These are phyloP conservation scores for Pythium aristosporum DNA, from an alignment of 352 stramenopile genomes.

Conservation along the genomic window DNA sequence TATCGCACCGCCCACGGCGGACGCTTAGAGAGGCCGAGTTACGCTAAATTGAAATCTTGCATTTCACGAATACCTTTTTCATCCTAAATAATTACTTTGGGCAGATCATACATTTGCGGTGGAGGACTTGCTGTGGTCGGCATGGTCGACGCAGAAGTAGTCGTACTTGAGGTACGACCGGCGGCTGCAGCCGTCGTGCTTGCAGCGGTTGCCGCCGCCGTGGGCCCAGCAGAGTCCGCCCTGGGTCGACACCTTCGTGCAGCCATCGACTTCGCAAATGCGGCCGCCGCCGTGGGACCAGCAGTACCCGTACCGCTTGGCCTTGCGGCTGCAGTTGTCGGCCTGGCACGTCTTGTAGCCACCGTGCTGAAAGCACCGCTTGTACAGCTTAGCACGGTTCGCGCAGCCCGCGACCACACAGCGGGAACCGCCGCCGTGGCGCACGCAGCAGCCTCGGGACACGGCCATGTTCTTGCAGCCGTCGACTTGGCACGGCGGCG, in stretches of 20 bases:
- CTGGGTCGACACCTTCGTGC: constrained; percentile 65
- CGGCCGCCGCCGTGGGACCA: constrained; percentile 76
- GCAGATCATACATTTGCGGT: neutral
- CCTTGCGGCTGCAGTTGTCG: constrained; percentile 62
- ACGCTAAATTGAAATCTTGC: neutral
- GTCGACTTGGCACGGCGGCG: constrained; percentile 57
- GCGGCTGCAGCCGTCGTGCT: constrained; percentile 60
- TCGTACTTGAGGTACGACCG: constrained; percentile 77
- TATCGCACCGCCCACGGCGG: constrained; percentile 15
- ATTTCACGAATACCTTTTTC: too few species aligned
- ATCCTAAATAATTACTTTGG: neutral
- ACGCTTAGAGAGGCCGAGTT: neutral
- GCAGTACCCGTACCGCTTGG: constrained; percentile 82
- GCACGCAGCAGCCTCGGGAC: constrained; percentile 49
- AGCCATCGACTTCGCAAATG: constrained; percentile 59
- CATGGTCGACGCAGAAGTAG: constrained; percentile 68
- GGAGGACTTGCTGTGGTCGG: constrained; percentile 17
- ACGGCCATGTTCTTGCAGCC: constrained; percentile 66
- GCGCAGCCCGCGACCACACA: constrained; percentile 56
- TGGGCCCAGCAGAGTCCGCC: constrained; percentile 76
- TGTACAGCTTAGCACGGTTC: constrained; percentile 72
- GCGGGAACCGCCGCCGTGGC: constrained; percentile 48
- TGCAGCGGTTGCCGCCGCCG: constrained; percentile 73
- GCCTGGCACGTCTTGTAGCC: constrained; percentile 68
- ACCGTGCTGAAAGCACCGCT: constrained; percentile 77